Evolutionary conservation across 139 green algal species (phyloP).

Genomic region (Ettlia oleoabundans): DNA sequence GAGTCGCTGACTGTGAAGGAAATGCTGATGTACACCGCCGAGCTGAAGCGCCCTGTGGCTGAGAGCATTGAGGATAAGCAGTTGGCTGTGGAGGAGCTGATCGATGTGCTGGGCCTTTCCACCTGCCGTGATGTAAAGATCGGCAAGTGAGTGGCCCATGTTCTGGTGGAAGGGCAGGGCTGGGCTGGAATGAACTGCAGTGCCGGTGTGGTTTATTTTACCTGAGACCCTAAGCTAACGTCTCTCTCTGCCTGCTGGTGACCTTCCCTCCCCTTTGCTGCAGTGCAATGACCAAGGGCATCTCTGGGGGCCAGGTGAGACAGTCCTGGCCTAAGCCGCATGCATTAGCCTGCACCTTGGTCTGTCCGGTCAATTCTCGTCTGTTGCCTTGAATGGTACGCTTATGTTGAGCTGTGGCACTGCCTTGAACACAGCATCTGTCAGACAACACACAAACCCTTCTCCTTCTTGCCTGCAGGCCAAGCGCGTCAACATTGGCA

Average conservation of each 20-base stretch:
- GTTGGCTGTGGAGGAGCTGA: constrained; percentile 60
- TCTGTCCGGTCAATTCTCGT: too few species aligned
- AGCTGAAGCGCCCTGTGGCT: constrained; percentile 2
- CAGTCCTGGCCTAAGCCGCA: too few species aligned
- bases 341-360: too few species aligned
- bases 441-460: not conserved
- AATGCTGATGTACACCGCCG: constrained; percentile 36
- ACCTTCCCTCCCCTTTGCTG: too few species aligned
- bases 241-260: too few species aligned
- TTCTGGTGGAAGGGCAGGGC: not conserved
- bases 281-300: constrained; percentile 5
- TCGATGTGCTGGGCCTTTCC: constrained; percentile 55
- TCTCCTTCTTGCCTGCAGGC: not conserved
- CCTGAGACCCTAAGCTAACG: too few species aligned
- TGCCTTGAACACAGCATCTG: not conserved
- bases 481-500: constrained; percentile 35
- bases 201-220: too few species aligned
- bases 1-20: constrained; percentile 44
- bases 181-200: not conserved
- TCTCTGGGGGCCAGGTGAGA: constrained; percentile 24
- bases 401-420: too few species aligned
- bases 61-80: constrained; percentile 5
- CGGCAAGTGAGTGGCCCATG: not conserved
- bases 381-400: too few species aligned
- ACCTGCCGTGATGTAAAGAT: constrained; percentile 18